Evolutionary conservation across 2,329 filamentous ascomycete genomes (phyloP).

Genomic region (Phialophora verrucosa): DNA sequence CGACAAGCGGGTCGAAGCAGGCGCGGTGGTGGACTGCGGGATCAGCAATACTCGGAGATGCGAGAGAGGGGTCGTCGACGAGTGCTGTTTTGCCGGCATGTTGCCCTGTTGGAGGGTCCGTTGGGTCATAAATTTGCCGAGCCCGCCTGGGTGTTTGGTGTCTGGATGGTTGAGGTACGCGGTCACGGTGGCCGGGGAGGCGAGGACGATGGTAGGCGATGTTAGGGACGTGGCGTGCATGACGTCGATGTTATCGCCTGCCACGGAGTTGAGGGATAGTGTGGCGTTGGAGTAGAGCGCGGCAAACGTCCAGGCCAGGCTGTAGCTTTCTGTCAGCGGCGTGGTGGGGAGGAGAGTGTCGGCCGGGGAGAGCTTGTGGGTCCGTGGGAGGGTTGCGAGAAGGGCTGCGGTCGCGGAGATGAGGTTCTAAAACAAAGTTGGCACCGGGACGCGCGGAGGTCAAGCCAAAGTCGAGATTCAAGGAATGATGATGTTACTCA

Average conservation of each 20-base stretch:
- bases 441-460: not conserved
- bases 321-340: conserved; percentile 77
- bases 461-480: not conserved
- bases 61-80: conserved; percentile 54
- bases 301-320: conserved; percentile 77
- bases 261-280: conserved; percentile 86
- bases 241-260: conserved; percentile 73
- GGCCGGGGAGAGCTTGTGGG: conserved; percentile 72
- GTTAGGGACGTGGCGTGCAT: conserved; percentile 73
- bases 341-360: conserved; percentile 88
- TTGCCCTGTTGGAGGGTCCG: conserved; percentile 60
- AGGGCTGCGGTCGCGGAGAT: conserved; percentile 83
- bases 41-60: conserved; percentile 82
- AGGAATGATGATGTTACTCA: conserved; percentile 42
- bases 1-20: conserved; percentile 67
- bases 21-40: conserved; percentile 71
- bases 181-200: conserved; percentile 64
- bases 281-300: conserved; percentile 85
- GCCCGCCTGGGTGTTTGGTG: conserved; percentile 25
- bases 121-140: conserved; percentile 44
- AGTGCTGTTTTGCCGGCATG: conserved; percentile 66
- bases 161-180: conserved; percentile 68
- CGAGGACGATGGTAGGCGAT: conserved; percentile 71
- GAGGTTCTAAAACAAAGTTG: conserved; percentile 64
- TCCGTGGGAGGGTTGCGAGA: conserved; percentile 74